These are phyloP conservation scores for Alternaria arborescens DNA, from an alignment of 2,329 filamentous ascomycete species.

Conservation along the genomic window DNA sequence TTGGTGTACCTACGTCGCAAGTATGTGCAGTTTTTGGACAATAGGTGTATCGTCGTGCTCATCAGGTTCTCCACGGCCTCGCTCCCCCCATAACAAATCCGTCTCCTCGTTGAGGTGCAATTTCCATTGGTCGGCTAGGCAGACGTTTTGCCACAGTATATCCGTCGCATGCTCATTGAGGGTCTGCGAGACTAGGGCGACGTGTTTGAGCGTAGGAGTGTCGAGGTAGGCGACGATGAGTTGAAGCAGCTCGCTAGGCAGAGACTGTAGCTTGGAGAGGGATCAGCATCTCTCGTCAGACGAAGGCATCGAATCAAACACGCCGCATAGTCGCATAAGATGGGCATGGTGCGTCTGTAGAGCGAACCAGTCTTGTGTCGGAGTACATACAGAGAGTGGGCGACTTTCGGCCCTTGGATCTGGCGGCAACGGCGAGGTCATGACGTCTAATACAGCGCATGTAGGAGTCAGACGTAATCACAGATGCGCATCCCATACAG, in stretches of 20 bases:
- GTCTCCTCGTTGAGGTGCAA: constrained; percentile 28
- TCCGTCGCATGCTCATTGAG: constrained; percentile 49
- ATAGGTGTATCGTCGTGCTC: constrained; percentile 55
- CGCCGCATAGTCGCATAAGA: neutral
- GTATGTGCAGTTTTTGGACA: constrained; percentile 53
- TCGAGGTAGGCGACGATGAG: constrained; percentile 50
- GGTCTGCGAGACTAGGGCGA: constrained; percentile 48
- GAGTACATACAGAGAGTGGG: constrained; percentile 13
- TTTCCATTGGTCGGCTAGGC: constrained; percentile 52
- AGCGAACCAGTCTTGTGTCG: constrained; percentile 7
- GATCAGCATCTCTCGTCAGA: constrained; percentile 6
- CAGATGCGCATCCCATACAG: neutral
- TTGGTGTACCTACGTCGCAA: constrained; percentile 47
- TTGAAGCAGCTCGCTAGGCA: constrained; percentile 55
- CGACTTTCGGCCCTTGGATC: neutral
- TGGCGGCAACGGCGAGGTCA: neutral
- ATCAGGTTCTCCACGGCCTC: constrained; percentile 28
- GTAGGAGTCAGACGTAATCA: neutral
- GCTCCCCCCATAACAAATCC: constrained; percentile 23
- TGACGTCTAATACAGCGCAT: neutral
- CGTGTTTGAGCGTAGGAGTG: constrained; percentile 36
- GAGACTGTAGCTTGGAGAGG: constrained; percentile 35
- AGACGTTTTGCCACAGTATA: constrained; percentile 53
- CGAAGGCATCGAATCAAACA: neutral
- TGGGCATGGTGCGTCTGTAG: constrained; percentile 9